These are phyloP conservation scores for Medicago arabica DNA, from an alignment of 306 rosid genomes.

Conservation along the genomic window DNA sequence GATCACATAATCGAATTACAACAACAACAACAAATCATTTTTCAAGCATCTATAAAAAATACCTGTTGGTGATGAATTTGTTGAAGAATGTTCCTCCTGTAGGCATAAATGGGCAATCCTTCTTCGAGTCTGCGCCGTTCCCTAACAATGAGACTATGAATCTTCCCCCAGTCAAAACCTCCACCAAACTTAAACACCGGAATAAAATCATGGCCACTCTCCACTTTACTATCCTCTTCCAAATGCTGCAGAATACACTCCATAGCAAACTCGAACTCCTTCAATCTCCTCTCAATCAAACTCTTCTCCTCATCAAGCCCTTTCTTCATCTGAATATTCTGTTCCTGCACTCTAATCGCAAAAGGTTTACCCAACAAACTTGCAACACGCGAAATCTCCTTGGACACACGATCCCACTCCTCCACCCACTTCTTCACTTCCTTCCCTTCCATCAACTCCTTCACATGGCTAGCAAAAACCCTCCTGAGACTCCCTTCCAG, in stretches of 20 bases:
- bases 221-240: slow-evolving; percentile 41
- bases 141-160: slow-evolving; percentile 61
- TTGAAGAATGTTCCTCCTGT: slow-evolving; percentile 67
- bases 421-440: slow-evolving; percentile 56
- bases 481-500: slow-evolving; percentile 53
- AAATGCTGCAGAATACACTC: slow-evolving; percentile 58
- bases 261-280: slow-evolving; percentile 77
- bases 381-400: slow-evolving; percentile 41
- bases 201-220: slow-evolving; percentile 36
- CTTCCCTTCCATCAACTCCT: slow-evolving; percentile 58
- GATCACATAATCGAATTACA: background rate
- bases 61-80: slow-evolving; percentile 76
- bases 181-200: slow-evolving; percentile 52
- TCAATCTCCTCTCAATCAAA: slow-evolving; percentile 53
- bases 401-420: slow-evolving; percentile 41
- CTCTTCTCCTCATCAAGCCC: slow-evolving; percentile 51
- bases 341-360: rapidly evolving
- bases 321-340: slow-evolving; percentile 31
- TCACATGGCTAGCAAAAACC: slow-evolving; percentile 54
- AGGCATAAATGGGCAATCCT: slow-evolving; percentile 88
- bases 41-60: background rate
- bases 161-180: slow-evolving; percentile 53
- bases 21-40: background rate
- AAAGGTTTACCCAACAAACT: background rate
- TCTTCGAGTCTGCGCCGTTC: slow-evolving; percentile 77